Percentiles rank a stretch among this genome's conserved stretches.
Conservation (phyloP, 2,329 filamentous ascomycete species). For the Phyllosticta capitalensis region DNA sequence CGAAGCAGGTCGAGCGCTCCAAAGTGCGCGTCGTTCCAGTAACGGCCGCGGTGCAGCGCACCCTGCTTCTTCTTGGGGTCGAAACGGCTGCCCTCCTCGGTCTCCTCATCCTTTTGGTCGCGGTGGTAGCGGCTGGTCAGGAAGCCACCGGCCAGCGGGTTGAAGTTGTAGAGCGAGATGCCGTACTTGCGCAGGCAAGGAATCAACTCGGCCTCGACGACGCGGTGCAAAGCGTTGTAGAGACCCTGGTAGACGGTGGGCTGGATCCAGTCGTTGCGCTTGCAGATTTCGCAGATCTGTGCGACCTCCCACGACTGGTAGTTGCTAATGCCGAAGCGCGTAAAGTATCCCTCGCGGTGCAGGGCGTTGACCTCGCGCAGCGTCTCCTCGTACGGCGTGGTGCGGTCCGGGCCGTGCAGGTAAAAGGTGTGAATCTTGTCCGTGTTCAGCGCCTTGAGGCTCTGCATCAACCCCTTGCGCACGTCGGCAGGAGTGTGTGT, state of each 20-base stretch:
- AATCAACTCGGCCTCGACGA: slow-evolving; percentile 34
- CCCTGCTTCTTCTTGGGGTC: slow-evolving; percentile 33
- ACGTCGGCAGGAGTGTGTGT: slow-evolving; percentile 20
- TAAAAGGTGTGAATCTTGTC: slow-evolving; percentile 41
- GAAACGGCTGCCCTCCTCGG: slow-evolving; percentile 29
- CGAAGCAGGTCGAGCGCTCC: slow-evolving; percentile 34
- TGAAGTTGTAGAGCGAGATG: slow-evolving; percentile 37
- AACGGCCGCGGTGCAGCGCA: slow-evolving; percentile 27
- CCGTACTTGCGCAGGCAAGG: slow-evolving; percentile 32
- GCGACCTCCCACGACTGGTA: slow-evolving; percentile 39
- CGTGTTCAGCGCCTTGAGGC: slow-evolving; percentile 30
- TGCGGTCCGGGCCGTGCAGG: slow-evolving; percentile 41
- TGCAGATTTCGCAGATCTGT: slow-evolving; percentile 37
- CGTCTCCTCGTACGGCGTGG: slow-evolving; percentile 37
- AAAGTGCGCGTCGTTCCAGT: slow-evolving; percentile 35
- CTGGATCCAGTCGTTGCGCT: slow-evolving; percentile 31
- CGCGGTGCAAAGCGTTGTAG: slow-evolving; percentile 36
- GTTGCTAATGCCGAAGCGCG: slow-evolving; percentile 37
- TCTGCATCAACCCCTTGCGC: slow-evolving; percentile 24
- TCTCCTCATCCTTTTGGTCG: slow-evolving; percentile 18
- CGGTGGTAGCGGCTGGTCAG: slow-evolving; percentile 25
- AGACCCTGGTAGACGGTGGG: slow-evolving; percentile 40
- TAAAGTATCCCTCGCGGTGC: slow-evolving; percentile 37
- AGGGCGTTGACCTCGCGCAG: slow-evolving; percentile 38
- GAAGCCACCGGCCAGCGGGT: slow-evolving; percentile 25